These are phyloP conservation scores for Melanogaster broomeanus DNA, from an alignment of 768 basidiomycete species.

Conservation along the genomic window DNA sequence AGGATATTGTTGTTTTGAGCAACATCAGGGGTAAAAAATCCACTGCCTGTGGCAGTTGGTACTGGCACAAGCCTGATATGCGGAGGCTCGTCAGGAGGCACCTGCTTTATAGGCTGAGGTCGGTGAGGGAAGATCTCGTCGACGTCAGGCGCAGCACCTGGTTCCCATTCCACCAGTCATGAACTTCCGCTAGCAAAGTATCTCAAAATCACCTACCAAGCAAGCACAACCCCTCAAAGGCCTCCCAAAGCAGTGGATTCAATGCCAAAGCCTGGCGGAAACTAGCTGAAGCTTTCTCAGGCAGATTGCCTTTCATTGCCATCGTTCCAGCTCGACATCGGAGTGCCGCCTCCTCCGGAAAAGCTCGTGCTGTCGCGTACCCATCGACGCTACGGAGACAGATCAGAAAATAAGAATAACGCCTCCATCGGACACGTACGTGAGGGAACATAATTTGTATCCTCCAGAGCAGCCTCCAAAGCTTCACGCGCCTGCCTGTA, in stretches of 20 bases:
- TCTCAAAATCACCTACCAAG: slow-evolving; percentile 54
- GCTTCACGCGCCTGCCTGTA: slow-evolving; percentile 77
- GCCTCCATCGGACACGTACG: slow-evolving; percentile 44
- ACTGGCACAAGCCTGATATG: slow-evolving; percentile 37
- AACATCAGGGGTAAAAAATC: slow-evolving; percentile 77
- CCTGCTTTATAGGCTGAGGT: slow-evolving; percentile 54
- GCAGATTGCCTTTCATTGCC: slow-evolving; percentile 78
- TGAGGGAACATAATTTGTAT: slow-evolving; percentile 52
- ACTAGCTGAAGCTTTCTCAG: slow-evolving; percentile 67
- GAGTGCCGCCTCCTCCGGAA: slow-evolving; percentile 73
- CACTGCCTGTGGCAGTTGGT: slow-evolving; percentile 63
- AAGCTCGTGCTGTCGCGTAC: slow-evolving; percentile 53
- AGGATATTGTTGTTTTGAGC: slow-evolving; percentile 57
- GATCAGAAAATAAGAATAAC: slow-evolving; percentile 11
- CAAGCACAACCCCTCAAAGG: slow-evolving; percentile 83
- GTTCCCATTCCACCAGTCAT: slow-evolving; percentile 10
- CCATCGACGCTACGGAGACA: slow-evolving; percentile 51
- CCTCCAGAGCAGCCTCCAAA: slow-evolving; percentile 60
- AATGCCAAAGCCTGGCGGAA: slow-evolving; percentile 70
- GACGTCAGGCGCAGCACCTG: slow-evolving; percentile 71
- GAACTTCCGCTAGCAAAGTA: slow-evolving; percentile 11
- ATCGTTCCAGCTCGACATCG: slow-evolving; percentile 76
- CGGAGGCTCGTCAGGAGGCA: slow-evolving; percentile 52
- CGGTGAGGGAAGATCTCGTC: slow-evolving; percentile 73
- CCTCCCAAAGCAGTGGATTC: slow-evolving; percentile 89